Base-by-base conservation (phyloP, 1,284 basidiomycete species). In the Boletellus sp. region DNA sequence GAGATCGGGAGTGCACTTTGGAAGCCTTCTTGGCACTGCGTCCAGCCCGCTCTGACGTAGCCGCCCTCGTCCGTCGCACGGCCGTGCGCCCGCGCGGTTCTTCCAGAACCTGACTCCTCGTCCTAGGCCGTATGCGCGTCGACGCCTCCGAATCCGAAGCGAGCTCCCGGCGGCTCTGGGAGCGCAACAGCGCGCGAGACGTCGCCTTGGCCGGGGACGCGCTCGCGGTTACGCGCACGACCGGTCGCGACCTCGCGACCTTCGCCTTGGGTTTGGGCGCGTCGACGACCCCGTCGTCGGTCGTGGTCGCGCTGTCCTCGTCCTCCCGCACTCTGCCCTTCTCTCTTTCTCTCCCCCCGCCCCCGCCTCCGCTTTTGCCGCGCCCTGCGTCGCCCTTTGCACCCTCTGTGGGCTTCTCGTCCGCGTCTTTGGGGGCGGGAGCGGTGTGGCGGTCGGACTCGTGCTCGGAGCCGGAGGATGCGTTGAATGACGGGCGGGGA, bases 71-170 rank as follows among this genome's bases (percentile, higher is more conserved):
- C 4, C 23, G 23, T 37, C 48, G 60, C 21, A 52, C 41, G 6
- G 32, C 25, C 8, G 48, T n/a, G 8, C 56, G 56, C 7, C 25
- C 40, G 5, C 50, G 48, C 14, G 59, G 60, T 42, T 53, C 60
- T 14, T 64, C 62, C n/a, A 53, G 51, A 20, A 53, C 50, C 11
- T 7, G 40, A 33, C 56, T 65, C 33, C 59, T 49, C 8, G 58
- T 68, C 45, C 58, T 57, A 5, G 52, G 59, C 22, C 45, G 53
- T 1, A 39, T 44, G n/a, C 13, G 53, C 2, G 45, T 50, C 10
- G 53, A 53, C 5, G 35, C 48, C 13, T 66, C 64, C 0, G 62
- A 67, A 44, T 67, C 60, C 0, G 63, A 62, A 3, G 42, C 46
- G 1, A 32, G 29, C 25, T 51, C 52, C 0, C 35, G 48, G 8